phyloP scores from a whole-genome alignment of 345 rosid species.

The Hypericum perforatum region DNA sequence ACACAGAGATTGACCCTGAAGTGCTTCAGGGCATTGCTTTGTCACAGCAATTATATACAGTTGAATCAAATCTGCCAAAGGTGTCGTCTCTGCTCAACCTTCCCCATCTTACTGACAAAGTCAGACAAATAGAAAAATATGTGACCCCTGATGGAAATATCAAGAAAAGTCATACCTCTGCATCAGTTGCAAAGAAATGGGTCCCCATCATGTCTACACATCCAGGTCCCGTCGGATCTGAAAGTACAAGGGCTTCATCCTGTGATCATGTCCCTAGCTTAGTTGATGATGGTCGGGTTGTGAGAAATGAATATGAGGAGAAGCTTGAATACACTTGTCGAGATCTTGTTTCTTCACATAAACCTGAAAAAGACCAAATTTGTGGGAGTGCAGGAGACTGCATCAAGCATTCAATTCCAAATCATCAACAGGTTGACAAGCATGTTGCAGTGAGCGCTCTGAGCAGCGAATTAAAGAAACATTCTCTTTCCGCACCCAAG shows the following conservation, averaged over 20 bases:
- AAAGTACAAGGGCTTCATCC: slow-evolving; percentile 8
- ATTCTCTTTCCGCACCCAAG: slow-evolving; percentile 2
- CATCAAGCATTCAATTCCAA: slow-evolving; percentile 6
- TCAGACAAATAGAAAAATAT: slow-evolving; percentile 20
- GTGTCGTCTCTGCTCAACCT: slow-evolving; percentile 15
- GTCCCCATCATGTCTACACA: slow-evolving; percentile 32
- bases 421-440: slow-evolving; percentile 11
- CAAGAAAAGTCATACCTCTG: slow-evolving; percentile 30
- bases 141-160: slow-evolving; percentile 15
- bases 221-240: slow-evolving; percentile 11
- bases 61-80: slow-evolving; percentile 12
- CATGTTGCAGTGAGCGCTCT: slow-evolving; percentile 12
- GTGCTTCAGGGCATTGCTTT: slow-evolving; percentile 10
- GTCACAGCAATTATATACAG: slow-evolving; percentile 12
- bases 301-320: slow-evolving; percentile 14
- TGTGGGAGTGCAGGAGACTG: slow-evolving; percentile 9
- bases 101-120: slow-evolving; percentile 30
- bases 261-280: slow-evolving; percentile 12
- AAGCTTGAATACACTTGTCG: slow-evolving; percentile 14
- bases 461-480: slow-evolving; percentile 12
- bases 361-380: slow-evolving; percentile 5
- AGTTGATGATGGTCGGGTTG: slow-evolving; percentile 15
- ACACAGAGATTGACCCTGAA: slow-evolving; percentile 5
- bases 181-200: slow-evolving; percentile 35
- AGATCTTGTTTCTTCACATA: slow-evolving; percentile 11